These are phyloP conservation scores for Pyricularia sp. DNA, from an alignment of 2,329 filamentous ascomycete genomes.

Conservation along the genomic window DNA sequence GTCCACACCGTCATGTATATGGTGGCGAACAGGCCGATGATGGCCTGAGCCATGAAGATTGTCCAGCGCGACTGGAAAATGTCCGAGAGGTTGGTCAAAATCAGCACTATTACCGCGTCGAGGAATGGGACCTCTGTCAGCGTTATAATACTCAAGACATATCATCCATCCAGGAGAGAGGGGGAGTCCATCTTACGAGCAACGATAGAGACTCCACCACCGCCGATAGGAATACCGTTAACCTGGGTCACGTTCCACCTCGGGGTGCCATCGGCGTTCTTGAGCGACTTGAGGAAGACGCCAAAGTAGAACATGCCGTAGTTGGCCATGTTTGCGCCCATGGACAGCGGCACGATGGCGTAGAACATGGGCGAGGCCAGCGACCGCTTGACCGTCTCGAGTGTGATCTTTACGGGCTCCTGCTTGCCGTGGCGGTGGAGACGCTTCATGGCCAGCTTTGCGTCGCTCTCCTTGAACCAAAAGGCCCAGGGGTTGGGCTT, in stretches of 20 bases:
- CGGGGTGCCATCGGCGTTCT: constrained; percentile 24
- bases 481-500: constrained; percentile 25
- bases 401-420: constrained; percentile 30
- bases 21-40: constrained; percentile 31
- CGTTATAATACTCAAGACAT: not conserved
- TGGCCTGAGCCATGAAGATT: constrained; percentile 31
- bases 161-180: too few relatives aligned
- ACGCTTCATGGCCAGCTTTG: constrained; percentile 27
- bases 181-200: constrained; percentile 14
- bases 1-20: constrained; percentile 44
- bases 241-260: constrained; percentile 29
- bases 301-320: constrained; percentile 34
- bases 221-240: constrained; percentile 35
- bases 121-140: not conserved
- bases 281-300: constrained; percentile 27
- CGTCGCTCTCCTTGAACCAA: constrained; percentile 30
- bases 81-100: constrained; percentile 40
- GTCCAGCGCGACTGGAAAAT: constrained; percentile 34
- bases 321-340: constrained; percentile 29
- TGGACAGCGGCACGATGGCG: constrained; percentile 30
- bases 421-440: constrained; percentile 28
- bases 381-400: constrained; percentile 28
- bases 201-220: constrained; percentile 32
- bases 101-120: constrained; percentile 25
- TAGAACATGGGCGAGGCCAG: constrained; percentile 30